Evolutionary conservation across 495 filamentous ascomycete species (phyloP), one percentile per base, ranked within the genome.

Genomic region (Geoglossum glabrum): DNA sequence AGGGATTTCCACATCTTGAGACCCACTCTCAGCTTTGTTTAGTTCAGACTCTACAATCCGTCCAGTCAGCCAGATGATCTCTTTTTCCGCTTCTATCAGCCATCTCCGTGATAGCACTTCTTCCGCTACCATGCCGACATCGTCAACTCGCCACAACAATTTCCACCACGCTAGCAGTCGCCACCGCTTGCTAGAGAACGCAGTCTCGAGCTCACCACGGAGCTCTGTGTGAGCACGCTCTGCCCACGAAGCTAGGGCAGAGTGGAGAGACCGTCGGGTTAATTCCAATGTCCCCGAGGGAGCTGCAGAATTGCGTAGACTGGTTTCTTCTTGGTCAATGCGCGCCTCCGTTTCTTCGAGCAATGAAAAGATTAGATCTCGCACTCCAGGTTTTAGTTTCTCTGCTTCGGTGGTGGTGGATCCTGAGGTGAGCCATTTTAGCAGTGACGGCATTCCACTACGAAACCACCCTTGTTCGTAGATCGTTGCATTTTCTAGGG

Each of bases 61-160:
- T 9, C 92, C 92, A n/a, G 84, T 77, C 3, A 93, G 78, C 70
- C 80, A 93, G 55, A 93, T 80, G 45, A 85, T 71, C 55, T 76
- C 78, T 58, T 79, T 81, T 64, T 95, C 90, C 0, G 89, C 80
- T 17, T 76, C 73, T 1, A 75, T 73, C 3, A 98, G 76, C 68
- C 89, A 95, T n/a, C 74, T 73, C 51, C 73, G 76, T 36, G 79
- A 74, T 3, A 96, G 68, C 56, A 95, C 80, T 59, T 93, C 85
- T 1, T 80, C 79, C 1, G 84, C 78, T 50, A 92, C 79, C 75
- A 86, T 82, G 30, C 76, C 74, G 40, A 98, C 87, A 62, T 97
- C 90, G 67, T 97, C 92, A 49, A 87, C 86, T 13, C 84, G 82
- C 87, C 88, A 96, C 64, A 94, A 82, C 13, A 98, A 79, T 66